Evolutionary conservation across 2,329 filamentous ascomycete genomes (phyloP), one percentile per base, ranked within the genome.

Genomic region (Cladophialophora exuberans): DNA sequence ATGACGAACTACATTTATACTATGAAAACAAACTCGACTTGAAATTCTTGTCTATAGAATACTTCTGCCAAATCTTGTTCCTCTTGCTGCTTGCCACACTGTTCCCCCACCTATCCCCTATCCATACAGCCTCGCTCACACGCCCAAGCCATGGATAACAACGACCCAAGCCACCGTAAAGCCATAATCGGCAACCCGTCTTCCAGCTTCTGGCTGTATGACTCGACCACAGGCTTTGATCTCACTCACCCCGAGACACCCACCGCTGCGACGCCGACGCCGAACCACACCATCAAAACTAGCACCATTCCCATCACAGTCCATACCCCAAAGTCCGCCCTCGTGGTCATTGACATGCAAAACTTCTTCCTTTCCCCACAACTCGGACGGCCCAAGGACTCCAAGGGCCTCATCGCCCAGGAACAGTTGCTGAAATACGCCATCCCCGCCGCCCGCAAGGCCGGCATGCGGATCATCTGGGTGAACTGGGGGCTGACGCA

Each of bases 401-500:
- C 80, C 65, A 30, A 70, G 66, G 70, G 76, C 59, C 61, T 79
- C 70, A 44, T 70, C 62, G 67, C 80, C 61, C 49, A 73, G 62
- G 54, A 71, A 15, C 65, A 69, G 30, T 68, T 80, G 0, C 68
- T 81, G 15, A 61, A 72, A 44, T 70, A 72, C 26, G 74, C 71
- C 4, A 73, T 79, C 18, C 76, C 76, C 6, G 75, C 73, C 30
- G 82, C 79, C 31, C 70, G 81, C 39, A 70, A 75, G 51, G 71
- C 72, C n/a, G 79, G 76, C 1, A 74, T 84, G 47, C 64, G 72
- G 63, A 62, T 82, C 17, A 66, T 82, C 17, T 82, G 79, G 78
- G 70, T 82, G 38, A 83, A 81, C 62, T 85, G 81, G 82, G 81
- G 81, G 2, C 69, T 84, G 31, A 79, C 73, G 0, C 75, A 81